Conservation (phyloP, 2,329 filamentous ascomycete genomes). For the Emericellopsis atlantica region DNA sequence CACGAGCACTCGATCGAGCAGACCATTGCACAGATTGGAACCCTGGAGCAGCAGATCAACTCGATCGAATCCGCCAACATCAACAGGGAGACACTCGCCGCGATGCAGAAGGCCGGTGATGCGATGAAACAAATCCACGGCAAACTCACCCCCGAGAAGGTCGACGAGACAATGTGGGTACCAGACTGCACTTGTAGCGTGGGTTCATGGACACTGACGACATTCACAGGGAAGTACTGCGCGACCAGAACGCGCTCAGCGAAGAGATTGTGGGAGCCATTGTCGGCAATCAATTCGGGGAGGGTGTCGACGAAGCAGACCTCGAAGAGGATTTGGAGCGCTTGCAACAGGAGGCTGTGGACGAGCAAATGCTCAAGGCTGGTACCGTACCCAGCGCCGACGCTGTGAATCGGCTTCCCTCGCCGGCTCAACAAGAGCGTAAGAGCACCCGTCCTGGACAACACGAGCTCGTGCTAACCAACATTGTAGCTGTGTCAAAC, state of each 20-base stretch:
- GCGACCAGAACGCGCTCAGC: slow-evolving; percentile 85
- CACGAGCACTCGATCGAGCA: slow-evolving; percentile 88
- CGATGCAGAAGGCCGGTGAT: slow-evolving; percentile 81
- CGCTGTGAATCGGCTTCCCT: slow-evolving; percentile 63
- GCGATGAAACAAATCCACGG: slow-evolving; percentile 93
- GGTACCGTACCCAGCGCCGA: slow-evolving; percentile 74
- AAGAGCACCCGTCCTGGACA: slow-evolving; percentile 24
- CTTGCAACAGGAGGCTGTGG: slow-evolving; percentile 83
- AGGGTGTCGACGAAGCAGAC: slow-evolving; percentile 71
- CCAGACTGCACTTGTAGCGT: not conserved
- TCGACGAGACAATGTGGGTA: slow-evolving; percentile 85
- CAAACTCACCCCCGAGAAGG: slow-evolving; percentile 83
- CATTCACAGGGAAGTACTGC: slow-evolving; percentile 62
- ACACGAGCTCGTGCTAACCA: not conserved
- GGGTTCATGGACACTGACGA: not conserved
- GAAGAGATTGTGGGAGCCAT: slow-evolving; percentile 87
- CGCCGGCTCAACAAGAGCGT: slow-evolving; percentile 64
- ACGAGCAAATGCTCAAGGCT: slow-evolving; percentile 86
- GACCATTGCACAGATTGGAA: slow-evolving; percentile 78
- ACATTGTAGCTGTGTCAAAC: slow-evolving; percentile 15
- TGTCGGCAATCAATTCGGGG: slow-evolving; percentile 54
- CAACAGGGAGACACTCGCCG: slow-evolving; percentile 89
- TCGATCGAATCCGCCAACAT: slow-evolving; percentile 97
- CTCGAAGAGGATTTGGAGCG: slow-evolving; percentile 75
- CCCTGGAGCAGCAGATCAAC: slow-evolving; percentile 90